These are phyloP conservation scores for Leccinum fibrillosum DNA, from an alignment of 768 basidiomycete genomes.

Conservation along the genomic window DNA sequence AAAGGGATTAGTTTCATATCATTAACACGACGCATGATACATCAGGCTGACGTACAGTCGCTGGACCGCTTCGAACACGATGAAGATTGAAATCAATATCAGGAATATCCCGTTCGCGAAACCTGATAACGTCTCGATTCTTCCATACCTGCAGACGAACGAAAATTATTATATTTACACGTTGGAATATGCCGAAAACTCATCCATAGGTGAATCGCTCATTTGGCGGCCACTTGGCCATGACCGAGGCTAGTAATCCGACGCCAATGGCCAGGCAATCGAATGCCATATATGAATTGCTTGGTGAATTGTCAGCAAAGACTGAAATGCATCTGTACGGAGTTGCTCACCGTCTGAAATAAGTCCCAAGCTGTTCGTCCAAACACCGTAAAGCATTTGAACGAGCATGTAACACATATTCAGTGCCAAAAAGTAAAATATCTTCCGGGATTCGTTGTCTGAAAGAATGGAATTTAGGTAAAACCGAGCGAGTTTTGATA, in stretches of 20 bases:
- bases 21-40: slow-evolving; percentile 15
- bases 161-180: background rate
- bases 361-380: slow-evolving; percentile 95
- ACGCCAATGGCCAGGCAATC: slow-evolving; percentile 98
- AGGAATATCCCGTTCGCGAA: slow-evolving; percentile 97
- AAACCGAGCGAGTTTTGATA: slow-evolving; percentile 52
- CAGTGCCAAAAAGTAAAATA: slow-evolving; percentile 94
- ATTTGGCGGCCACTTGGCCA: slow-evolving; percentile 97
- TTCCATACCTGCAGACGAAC: slow-evolving; percentile 65
- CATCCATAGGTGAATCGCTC: slow-evolving; percentile 94
- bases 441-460: slow-evolving; percentile 89
- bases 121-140: slow-evolving; percentile 95
- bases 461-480: slow-evolving; percentile 90
- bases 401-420: slow-evolving; percentile 96
- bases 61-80: slow-evolving; percentile 97
- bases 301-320: slow-evolving; percentile 31
- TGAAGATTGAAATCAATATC: slow-evolving; percentile 93
- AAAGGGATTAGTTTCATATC: background rate
- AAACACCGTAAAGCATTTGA: slow-evolving; percentile 95
- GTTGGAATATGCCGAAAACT: slow-evolving; percentile 19
- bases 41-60: slow-evolving; percentile 57
- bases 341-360: slow-evolving; percentile 87
- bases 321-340: background rate
- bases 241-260: slow-evolving; percentile 92
- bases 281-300: slow-evolving; percentile 99